A percentile compares a stretch with the other conserved stretches of the same genome.
phyloP scores from a whole-genome alignment of 108 stramenopile species.

The Cyclotella baltica region DNA sequence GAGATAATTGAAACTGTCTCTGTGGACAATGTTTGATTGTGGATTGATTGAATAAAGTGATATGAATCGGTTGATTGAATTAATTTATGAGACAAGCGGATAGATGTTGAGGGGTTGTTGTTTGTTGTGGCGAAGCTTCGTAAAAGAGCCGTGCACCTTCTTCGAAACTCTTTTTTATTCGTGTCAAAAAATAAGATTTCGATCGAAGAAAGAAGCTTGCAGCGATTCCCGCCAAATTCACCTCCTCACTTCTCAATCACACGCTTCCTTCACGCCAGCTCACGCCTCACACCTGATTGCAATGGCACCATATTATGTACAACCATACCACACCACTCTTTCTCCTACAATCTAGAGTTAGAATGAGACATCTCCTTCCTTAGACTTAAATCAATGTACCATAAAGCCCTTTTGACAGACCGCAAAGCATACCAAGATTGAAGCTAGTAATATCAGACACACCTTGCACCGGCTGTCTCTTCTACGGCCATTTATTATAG shows the following conservation, averaged over 20 bases:
- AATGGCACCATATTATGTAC: background rate
- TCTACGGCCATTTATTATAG: too few relatives aligned
- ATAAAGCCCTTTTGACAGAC: too few relatives aligned
- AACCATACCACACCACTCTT: too few relatives aligned
- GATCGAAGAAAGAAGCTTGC: background rate
- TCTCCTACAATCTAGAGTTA: too few relatives aligned
- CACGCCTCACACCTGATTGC: background rate
- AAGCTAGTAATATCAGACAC: too few relatives aligned
- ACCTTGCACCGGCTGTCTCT: too few relatives aligned
- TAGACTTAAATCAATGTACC: too few relatives aligned
- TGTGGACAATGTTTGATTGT: too few relatives aligned
- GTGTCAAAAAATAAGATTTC: conserved; percentile 1
- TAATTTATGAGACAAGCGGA: conserved; percentile 1
- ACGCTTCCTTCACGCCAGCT: background rate
- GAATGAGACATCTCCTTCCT: too few relatives aligned
- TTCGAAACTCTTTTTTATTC: conserved; percentile 5
- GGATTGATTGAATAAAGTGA: background rate
- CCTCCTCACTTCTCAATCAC: too few relatives aligned
- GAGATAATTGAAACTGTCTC: background rate
- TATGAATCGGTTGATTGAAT: background rate
- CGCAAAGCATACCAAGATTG: too few relatives aligned
- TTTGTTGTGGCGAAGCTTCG: background rate
- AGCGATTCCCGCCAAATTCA: background rate
- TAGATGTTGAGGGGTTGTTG: background rate
- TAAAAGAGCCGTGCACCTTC: background rate